phyloP scores from a whole-genome alignment of 2,329 filamentous ascomycete species.

The Neonectria faginata region DNA sequence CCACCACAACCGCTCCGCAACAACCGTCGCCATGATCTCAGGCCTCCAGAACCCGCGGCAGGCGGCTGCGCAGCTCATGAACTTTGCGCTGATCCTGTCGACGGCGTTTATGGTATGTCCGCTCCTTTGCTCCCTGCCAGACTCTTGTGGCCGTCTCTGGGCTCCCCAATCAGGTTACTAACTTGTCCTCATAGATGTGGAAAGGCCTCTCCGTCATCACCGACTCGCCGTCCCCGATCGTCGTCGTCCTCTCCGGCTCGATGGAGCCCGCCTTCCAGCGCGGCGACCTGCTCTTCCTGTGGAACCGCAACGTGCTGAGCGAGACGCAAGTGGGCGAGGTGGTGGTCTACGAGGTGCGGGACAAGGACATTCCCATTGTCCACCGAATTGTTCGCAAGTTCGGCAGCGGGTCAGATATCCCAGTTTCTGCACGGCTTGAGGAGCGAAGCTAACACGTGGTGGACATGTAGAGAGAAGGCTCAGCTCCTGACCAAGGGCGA shows the following conservation, averaged over 20 bases:
- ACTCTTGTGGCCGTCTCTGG: not conserved
- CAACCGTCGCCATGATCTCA: slow-evolving; percentile 68
- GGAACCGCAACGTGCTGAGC: slow-evolving; percentile 74
- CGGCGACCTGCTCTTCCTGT: slow-evolving; percentile 80
- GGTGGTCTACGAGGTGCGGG: slow-evolving; percentile 82
- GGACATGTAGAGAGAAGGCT: slow-evolving; percentile 60
- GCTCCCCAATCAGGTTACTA: slow-evolving; percentile 32
- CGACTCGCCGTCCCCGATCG: slow-evolving; percentile 81
- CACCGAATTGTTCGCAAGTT: slow-evolving; percentile 88
- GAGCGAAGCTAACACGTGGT: slow-evolving; percentile 19
- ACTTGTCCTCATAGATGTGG: slow-evolving; percentile 70
- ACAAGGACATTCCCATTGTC: slow-evolving; percentile 97
- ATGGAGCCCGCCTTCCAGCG: slow-evolving; percentile 88
- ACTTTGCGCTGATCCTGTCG: slow-evolving; percentile 89
- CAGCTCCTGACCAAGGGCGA: slow-evolving; percentile 95
- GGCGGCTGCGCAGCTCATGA: slow-evolving; percentile 83
- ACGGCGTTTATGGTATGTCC: slow-evolving; percentile 85
- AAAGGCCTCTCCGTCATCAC: slow-evolving; percentile 86
- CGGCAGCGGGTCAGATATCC: slow-evolving; percentile 63
- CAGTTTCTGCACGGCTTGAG: not conserved
- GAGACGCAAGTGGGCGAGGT: slow-evolving; percentile 68
- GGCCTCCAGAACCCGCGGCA: slow-evolving; percentile 81
- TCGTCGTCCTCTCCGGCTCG: slow-evolving; percentile 84
- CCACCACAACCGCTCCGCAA: not conserved
- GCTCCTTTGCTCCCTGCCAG: not conserved